Conservation (phyloP, 805 yeast species). For the Sugiyamaella qingdaonensis region DNA sequence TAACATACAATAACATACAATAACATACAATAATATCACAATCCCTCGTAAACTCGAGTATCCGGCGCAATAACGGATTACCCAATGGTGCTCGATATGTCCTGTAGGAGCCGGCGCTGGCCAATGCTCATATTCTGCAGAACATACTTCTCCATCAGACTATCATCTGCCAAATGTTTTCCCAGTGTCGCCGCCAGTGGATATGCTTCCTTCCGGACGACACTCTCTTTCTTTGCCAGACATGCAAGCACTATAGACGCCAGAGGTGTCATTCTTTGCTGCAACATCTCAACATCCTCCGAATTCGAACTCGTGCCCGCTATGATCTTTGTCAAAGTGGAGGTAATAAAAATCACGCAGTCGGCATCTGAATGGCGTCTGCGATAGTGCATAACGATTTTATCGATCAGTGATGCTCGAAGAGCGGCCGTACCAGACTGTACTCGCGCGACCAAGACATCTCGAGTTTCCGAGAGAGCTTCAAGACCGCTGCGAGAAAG, state of each 20-base stretch:
- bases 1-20: too few relatives aligned
- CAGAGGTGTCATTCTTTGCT: background rate
- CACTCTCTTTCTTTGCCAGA: constrained; percentile 21
- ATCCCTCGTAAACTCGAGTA: too few relatives aligned
- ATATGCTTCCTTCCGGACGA: constrained; percentile 30
- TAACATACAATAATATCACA: too few relatives aligned
- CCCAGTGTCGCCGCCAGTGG: constrained; percentile 21
- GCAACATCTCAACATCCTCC: background rate
- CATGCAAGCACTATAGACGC: constrained; percentile 12
- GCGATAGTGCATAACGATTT: background rate
- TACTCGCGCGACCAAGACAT: constrained; percentile 14
- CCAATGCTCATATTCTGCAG: constrained; percentile 23
- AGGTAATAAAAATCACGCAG: background rate
- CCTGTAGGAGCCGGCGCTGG: constrained; percentile 28
- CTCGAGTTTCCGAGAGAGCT: constrained; percentile 23
- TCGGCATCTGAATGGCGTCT: background rate
- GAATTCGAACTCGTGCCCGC: background rate
- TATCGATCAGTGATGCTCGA: background rate
- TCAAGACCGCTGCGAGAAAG: constrained; percentile 16
- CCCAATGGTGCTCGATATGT: constrained; percentile 14
- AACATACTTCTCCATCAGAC: constrained; percentile 12
- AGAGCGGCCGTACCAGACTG: background rate
- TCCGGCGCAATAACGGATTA: background rate
- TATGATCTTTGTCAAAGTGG: background rate
- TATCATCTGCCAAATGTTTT: constrained; percentile 13